A percentile compares a stretch with the other conserved stretches of the same genome.
phyloP scores from a whole-genome alignment of 352 stramenopile species.

The Globisporangium middletonii region DNA sequence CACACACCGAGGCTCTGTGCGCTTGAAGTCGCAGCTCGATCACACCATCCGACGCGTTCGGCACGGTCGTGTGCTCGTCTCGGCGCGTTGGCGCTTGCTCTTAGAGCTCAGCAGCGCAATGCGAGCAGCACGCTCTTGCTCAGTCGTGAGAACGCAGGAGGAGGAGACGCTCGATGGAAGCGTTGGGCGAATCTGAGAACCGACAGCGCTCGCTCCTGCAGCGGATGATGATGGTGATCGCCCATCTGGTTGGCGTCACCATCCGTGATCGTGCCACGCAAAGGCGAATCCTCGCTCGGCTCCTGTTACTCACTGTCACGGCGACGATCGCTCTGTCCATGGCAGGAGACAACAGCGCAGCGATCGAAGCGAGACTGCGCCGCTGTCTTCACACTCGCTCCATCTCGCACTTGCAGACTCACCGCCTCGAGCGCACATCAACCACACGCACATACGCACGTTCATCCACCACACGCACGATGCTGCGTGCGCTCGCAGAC shows the following conservation, averaged over 20 bases:
- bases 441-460: neutral
- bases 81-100: too few relatives aligned
- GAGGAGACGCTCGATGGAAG: neutral
- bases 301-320: too few relatives aligned
- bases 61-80: too few relatives aligned
- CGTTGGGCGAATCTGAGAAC: neutral
- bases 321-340: neutral
- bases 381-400: neutral
- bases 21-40: too few relatives aligned
- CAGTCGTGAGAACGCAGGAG: too few relatives aligned
- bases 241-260: neutral
- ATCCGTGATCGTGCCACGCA: neutral
- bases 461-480: conserved; percentile 4
- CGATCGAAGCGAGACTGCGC: neutral
- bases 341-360: neutral
- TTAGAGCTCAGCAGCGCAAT: too few relatives aligned
- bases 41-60: too few relatives aligned
- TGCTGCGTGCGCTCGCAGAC: conserved; percentile 26
- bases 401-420: neutral
- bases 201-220: neutral
- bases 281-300: too few relatives aligned
- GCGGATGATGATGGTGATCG: neutral
- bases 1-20: too few relatives aligned
- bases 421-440: neutral
- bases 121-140: too few relatives aligned